Evolutionary conservation across 2,329 filamentous ascomycete species (phyloP).

Genomic region (Teratosphaeriaceae sp.): DNA sequence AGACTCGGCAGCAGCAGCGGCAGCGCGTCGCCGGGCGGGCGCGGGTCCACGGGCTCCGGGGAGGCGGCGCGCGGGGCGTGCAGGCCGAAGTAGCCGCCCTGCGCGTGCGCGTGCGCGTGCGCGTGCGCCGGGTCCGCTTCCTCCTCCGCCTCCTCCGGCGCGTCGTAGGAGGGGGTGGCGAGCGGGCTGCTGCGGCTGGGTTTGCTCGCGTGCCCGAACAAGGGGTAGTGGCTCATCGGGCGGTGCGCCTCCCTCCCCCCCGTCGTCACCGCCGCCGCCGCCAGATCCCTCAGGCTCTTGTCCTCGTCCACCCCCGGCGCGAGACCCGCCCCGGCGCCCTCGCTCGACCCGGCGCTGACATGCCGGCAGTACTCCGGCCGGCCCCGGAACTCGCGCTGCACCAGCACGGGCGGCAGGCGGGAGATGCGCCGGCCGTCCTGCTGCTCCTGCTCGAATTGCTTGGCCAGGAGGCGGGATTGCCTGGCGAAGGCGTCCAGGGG

Average conservation of each 20-base stretch:
- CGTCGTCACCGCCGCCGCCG: conserved; percentile 9
- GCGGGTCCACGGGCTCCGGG: conserved; percentile 39
- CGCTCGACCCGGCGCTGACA: conserved; percentile 47
- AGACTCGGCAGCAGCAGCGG: conserved; percentile 34
- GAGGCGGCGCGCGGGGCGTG: conserved; percentile 35
- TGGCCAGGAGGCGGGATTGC: conserved; percentile 81
- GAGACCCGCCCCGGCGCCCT: conserved; percentile 31
- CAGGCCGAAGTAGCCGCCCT: conserved; percentile 37
- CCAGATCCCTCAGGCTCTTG: conserved; percentile 27
- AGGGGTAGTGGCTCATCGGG: conserved; percentile 30
- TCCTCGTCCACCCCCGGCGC: conserved; percentile 33
- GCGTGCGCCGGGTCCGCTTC: too few relatives aligned
- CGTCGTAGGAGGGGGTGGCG: conserved; percentile 21
- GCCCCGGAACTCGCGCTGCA: conserved; percentile 73
- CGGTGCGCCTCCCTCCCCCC: conserved; percentile 29
- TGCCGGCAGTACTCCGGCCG: conserved; percentile 76
- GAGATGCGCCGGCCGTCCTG: conserved; percentile 73
- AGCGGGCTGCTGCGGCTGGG: conserved; percentile 3
- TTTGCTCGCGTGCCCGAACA: conserved; percentile 20
- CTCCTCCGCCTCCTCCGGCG: conserved; percentile 15
- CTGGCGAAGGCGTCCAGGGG: conserved; percentile 92
- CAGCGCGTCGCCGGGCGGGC: conserved; percentile 35
- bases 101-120: conserved; percentile 9
- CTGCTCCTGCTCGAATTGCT: conserved; percentile 70
- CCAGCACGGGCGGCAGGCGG: conserved; percentile 73